Evolutionary conservation across 2,329 filamentous ascomycete genomes (phyloP).

Genomic region (Hypoxylon sp.): DNA sequence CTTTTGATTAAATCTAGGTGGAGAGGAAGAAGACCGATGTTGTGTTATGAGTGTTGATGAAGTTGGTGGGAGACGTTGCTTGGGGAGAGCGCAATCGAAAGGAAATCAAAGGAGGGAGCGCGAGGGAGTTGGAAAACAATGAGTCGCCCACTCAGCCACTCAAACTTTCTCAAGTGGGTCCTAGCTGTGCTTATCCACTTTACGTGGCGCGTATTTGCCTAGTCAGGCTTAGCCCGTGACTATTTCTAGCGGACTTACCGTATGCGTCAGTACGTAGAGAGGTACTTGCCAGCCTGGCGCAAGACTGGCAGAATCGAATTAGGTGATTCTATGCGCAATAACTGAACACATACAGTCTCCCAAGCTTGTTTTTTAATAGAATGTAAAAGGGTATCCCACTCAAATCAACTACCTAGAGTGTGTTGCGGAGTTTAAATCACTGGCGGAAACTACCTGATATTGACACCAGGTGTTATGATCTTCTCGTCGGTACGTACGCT

Average conservation of each 20-base stretch:
- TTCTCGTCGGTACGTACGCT: neutral
- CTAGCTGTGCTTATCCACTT: conserved; percentile 10
- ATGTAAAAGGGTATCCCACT: neutral
- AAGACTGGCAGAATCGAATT: neutral
- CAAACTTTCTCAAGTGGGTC: neutral
- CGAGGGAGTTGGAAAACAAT: conserved; percentile 37
- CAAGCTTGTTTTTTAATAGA: too few species aligned
- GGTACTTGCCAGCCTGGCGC: neutral
- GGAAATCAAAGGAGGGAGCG: conserved; percentile 31
- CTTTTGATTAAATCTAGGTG: conserved; percentile 36
- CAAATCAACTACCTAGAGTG: too few species aligned
- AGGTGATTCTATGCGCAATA: neutral
- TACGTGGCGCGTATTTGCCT: conserved; percentile 20
- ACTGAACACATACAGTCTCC: too few species aligned
- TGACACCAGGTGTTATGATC: neutral
- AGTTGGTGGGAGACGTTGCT: conserved; percentile 20
- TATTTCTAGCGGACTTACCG: neutral
- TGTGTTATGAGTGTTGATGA: conserved; percentile 23
- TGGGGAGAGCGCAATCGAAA: conserved; percentile 29
- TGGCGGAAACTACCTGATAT: neutral
- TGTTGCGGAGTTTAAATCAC: too few species aligned
- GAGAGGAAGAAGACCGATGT: conserved; percentile 29
- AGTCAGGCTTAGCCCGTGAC: conserved; percentile 1
- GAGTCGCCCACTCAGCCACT: conserved; percentile 25
- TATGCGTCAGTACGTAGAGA: neutral